Evolutionary conservation across 2,329 filamentous ascomycete species (phyloP).

Genomic region (Fusarium coffeatum): DNA sequence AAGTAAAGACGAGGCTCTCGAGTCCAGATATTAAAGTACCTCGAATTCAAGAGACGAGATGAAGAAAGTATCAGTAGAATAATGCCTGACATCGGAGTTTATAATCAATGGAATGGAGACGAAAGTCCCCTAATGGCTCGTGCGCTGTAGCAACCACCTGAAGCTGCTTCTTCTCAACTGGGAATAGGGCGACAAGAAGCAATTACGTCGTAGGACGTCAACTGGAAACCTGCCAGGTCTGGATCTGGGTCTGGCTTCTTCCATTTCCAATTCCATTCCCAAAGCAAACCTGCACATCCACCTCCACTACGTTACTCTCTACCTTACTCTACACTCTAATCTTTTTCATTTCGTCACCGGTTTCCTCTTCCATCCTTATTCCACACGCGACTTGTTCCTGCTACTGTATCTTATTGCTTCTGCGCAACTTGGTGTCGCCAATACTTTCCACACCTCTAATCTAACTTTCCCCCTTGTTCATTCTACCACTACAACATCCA

Average conservation of each 20-base stretch:
- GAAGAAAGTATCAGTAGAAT: background rate
- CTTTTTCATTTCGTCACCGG: conserved; percentile 6
- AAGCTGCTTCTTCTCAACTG: conserved; percentile 24
- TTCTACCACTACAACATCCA: conserved; percentile 15
- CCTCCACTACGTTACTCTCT: conserved; percentile 8
- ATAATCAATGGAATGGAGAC: background rate
- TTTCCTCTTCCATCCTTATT: background rate
- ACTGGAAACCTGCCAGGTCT: conserved; percentile 1
- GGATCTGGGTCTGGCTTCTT: background rate
- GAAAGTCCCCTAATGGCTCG: conserved; percentile 31
- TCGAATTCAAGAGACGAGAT: background rate
- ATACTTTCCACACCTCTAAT: conserved; percentile 22
- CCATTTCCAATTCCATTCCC: conserved; percentile 6
- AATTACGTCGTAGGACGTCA: conserved; percentile 42
- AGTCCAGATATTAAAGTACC: background rate
- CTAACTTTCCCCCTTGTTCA: conserved; percentile 22
- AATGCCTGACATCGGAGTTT: conserved; percentile 19
- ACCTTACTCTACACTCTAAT: background rate
- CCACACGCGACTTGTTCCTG: conserved; percentile 22
- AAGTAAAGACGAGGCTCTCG: background rate
- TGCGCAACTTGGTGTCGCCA: conserved; percentile 11
- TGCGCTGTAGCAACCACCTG: conserved; percentile 37
- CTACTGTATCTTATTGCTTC: conserved; percentile 16
- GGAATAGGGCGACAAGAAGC: conserved; percentile 40
- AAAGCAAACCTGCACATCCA: background rate